Evolutionary conservation across 176 grass and related monocot species (phyloP).

Genomic region (Melocanna baccifera): DNA sequence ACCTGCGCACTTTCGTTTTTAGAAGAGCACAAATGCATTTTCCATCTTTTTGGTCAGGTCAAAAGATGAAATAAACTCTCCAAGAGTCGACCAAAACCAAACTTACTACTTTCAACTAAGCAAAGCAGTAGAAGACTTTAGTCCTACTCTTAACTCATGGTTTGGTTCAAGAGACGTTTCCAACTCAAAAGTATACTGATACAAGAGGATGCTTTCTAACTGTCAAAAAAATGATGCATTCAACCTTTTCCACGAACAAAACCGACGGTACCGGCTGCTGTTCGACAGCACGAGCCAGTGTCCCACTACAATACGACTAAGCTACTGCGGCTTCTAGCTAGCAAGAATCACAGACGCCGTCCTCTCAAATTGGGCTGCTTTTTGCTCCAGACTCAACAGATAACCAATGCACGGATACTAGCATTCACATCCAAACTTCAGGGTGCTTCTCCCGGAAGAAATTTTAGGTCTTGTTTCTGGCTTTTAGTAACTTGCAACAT

Average conservation of each 20-base stretch:
- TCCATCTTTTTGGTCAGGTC: not conserved
- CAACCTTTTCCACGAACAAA: slow-evolving; percentile 10
- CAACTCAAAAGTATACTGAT: not conserved
- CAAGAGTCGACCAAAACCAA: not conserved
- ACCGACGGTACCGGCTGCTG: not conserved
- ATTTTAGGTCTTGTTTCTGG: not conserved
- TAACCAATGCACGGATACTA: not conserved
- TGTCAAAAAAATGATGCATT: not conserved
- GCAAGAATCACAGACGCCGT: not conserved
- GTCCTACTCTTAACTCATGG: not conserved
- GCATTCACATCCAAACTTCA: not conserved
- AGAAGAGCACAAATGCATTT: not conserved
- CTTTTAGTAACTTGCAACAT: too few relatives aligned
- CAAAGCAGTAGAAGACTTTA: not conserved
- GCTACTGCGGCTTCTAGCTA: not conserved
- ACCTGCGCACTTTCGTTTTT: not conserved
- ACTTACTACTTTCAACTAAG: not conserved
- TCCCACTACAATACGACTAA: not conserved
- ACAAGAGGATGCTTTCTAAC: not conserved
- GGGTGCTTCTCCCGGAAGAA: not conserved
- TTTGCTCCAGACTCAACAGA: not conserved
- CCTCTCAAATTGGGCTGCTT: not conserved
- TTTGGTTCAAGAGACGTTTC: not conserved
- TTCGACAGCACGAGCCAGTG: not conserved
- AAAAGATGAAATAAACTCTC: not conserved